Percentiles rank a stretch among this genome's conserved stretches.
These are phyloP conservation scores for Acanthamoeba rhysodes DNA, from an alignment of 208 protist species.

Conservation along the genomic window DNA sequence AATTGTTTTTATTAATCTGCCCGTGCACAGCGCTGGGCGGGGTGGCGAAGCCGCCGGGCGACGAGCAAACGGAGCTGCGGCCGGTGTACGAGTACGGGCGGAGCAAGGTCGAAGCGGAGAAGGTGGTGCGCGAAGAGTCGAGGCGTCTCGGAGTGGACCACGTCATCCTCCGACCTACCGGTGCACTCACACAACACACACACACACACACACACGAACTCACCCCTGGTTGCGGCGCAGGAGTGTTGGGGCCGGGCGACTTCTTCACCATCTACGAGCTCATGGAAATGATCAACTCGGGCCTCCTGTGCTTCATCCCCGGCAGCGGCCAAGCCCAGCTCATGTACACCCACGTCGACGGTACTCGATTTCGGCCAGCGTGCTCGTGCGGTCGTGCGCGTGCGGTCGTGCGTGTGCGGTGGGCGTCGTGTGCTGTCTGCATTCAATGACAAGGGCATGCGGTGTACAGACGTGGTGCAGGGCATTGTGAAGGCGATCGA, in stretches of 20 bases:
- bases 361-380: background rate
- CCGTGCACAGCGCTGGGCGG: constrained; percentile 50
- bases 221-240: background rate
- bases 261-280: constrained; percentile 67
- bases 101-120: constrained; percentile 62
- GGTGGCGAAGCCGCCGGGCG: constrained; percentile 19
- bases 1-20: too few relatives aligned
- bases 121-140: constrained; percentile 22
- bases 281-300: constrained; percentile 67
- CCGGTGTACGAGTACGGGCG: constrained; percentile 51
- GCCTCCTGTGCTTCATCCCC: constrained; percentile 64
- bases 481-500: constrained; percentile 17
- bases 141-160: background rate
- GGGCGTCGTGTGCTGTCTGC: background rate
- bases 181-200: background rate
- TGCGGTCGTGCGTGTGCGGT: background rate
- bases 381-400: too few relatives aligned
- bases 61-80: constrained; percentile 27
- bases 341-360: constrained; percentile 58
- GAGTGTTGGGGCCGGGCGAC: constrained; percentile 39
- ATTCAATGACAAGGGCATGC: background rate
- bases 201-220: background rate
- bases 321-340: constrained; percentile 38
- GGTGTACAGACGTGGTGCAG: constrained; percentile 19
- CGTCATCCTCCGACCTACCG: constrained; percentile 53